phyloP scores from a whole-genome alignment of 345 rosid genomes.

The Corchorus capsularis region DNA sequence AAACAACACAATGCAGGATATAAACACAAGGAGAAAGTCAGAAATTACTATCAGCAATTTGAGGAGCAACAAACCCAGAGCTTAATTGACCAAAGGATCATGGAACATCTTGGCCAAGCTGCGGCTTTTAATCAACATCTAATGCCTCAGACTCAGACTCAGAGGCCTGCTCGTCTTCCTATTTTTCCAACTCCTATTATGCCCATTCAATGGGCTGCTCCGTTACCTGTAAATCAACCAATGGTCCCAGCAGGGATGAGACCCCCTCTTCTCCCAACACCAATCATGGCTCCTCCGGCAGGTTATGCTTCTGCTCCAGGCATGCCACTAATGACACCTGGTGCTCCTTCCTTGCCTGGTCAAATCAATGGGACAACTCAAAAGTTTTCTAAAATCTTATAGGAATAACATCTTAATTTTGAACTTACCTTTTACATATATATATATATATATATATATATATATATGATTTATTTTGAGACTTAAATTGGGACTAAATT shows the following conservation, averaged over 20 bases:
- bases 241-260: slow-evolving; percentile 72
- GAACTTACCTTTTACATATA: too few relatives aligned
- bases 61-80: slow-evolving; percentile 99
- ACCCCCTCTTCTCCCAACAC: slow-evolving; percentile 88
- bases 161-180: slow-evolving; percentile 83
- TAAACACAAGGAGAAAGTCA: slow-evolving; percentile 99
- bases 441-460: too few relatives aligned
- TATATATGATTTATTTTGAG: too few relatives aligned
- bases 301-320: slow-evolving; percentile 59
- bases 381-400: too few relatives aligned
- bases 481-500: too few relatives aligned
- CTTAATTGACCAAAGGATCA: slow-evolving; percentile 91
- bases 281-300: slow-evolving; percentile 56
- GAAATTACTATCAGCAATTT: slow-evolving; percentile 89
- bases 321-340: slow-evolving; percentile 80
- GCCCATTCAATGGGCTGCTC: slow-evolving; percentile 45
- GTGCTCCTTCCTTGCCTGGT: slow-evolving; percentile 77
- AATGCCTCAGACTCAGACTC: slow-evolving; percentile 33
- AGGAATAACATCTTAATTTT: too few relatives aligned
- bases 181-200: slow-evolving; percentile 65
- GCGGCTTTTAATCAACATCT: slow-evolving; percentile 79
- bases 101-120: slow-evolving; percentile 91
- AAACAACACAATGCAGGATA: slow-evolving; percentile 99
- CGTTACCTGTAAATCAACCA: slow-evolving; percentile 41
- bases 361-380: slow-evolving; percentile 51